Conservation (phyloP, 768 basidiomycete genomes). For the Leccinum disarticulatum region DNA sequence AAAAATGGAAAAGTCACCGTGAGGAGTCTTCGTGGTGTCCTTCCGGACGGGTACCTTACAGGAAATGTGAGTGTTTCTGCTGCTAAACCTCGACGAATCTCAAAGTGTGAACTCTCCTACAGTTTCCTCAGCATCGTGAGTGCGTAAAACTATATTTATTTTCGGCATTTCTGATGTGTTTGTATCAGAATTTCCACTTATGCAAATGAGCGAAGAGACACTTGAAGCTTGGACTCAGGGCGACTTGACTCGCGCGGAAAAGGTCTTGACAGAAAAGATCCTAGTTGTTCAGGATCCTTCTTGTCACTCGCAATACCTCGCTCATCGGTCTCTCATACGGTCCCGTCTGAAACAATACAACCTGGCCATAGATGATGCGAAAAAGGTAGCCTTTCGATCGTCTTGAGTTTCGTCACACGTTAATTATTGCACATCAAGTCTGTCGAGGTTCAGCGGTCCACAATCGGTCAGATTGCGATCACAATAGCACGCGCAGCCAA, state of each 20-base stretch:
- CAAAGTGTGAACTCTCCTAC: no score
- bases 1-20: background rate
- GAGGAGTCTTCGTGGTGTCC: background rate
- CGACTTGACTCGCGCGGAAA: background rate
- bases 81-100: background rate
- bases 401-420: no score
- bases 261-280: background rate
- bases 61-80: background rate
- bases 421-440: no score
- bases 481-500: no score
- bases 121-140: background rate
- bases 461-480: no score
- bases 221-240: background rate
- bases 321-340: background rate
- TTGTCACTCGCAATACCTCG: background rate
- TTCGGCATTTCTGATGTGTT: background rate
- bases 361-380: no score
- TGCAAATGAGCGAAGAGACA: background rate
- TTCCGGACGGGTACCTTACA: background rate
- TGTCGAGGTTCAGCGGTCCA: no score
- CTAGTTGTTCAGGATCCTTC: no score
- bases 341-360: no score
- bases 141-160: accelerated
- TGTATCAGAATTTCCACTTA: background rate
- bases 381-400: no score